A percentile compares a stretch with the other conserved stretches of the same genome.
Evolutionary conservation across 768 basidiomycete genomes (phyloP).

Genomic region (Agaricus bisporus): DNA sequence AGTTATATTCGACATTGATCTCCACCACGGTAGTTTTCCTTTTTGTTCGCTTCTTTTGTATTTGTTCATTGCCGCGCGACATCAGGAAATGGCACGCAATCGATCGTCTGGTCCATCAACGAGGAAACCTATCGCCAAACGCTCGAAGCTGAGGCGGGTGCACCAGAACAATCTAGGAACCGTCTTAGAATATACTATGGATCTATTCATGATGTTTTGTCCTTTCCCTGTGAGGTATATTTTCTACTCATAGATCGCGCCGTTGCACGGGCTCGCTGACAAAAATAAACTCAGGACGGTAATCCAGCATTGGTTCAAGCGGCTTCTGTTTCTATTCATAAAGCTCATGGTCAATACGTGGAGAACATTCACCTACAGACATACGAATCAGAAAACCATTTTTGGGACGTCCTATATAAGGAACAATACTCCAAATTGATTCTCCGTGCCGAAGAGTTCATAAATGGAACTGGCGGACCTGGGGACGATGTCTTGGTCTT

Average conservation of each 20-base stretch:
- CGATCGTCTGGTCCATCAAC: conserved; percentile 87
- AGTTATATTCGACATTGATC: conserved; percentile 87
- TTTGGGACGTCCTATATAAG: conserved; percentile 70
- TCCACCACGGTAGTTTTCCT: conserved; percentile 69
- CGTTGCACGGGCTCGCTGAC: not conserved
- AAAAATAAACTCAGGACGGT: conserved; percentile 54
- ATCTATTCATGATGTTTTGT: conserved; percentile 89
- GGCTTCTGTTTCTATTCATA: conserved; percentile 76
- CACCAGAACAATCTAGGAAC: conserved; percentile 21
- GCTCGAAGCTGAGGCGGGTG: conserved; percentile 46
- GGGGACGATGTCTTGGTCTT: conserved; percentile 75
- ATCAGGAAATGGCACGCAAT: conserved; percentile 90
- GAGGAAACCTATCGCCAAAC: conserved; percentile 74
- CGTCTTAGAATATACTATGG: conserved; percentile 78
- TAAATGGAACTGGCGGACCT: conserved; percentile 57
- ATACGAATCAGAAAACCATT: conserved; percentile 67
- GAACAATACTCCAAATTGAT: conserved; percentile 57
- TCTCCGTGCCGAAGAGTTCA: conserved; percentile 62
- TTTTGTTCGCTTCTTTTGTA: not conserved
- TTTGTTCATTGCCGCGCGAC: not conserved
- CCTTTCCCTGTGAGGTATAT: conserved; percentile 85
- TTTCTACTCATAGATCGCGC: not conserved
- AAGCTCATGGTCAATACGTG: conserved; percentile 81
- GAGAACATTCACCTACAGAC: conserved; percentile 80
- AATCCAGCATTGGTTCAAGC: conserved; percentile 74